A percentile compares a stretch with the other conserved stretches of the same genome.
Evolutionary conservation across 169 alveolate genomes (phyloP).

Genomic region (Cardiosporidium cionae): DNA sequence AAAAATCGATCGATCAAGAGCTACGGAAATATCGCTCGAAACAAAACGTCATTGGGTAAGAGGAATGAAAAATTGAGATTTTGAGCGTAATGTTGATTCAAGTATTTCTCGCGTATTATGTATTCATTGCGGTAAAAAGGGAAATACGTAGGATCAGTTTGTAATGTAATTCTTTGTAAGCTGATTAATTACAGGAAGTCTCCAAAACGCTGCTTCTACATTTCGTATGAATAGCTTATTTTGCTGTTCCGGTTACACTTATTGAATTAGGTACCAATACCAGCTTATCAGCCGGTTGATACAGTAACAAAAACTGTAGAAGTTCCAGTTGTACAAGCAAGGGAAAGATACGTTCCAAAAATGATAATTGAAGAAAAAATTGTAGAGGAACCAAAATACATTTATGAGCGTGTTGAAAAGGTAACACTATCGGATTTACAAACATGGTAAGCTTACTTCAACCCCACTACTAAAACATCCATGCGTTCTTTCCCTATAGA

Average conservation of each 20-base stretch:
- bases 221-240: no score
- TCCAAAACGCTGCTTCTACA: no score
- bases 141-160: no score
- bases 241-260: no score
- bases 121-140: no score
- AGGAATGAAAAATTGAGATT: neutral
- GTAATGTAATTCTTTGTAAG: no score
- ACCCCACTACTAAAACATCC: no score
- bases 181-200: no score
- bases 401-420: constrained; percentile 61
- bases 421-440: constrained; percentile 15
- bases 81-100: no score
- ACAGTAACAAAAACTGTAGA: constrained; percentile 53
- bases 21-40: constrained; percentile 42
- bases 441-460: no score
- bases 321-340: constrained; percentile 60
- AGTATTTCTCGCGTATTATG: no score
- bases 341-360: constrained; percentile 65
- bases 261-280: constrained; percentile 49
- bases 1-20: constrained; percentile 33
- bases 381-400: constrained; percentile 62
- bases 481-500: no score
- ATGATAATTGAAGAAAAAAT: constrained; percentile 59
- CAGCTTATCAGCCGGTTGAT: constrained; percentile 60
- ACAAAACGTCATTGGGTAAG: constrained; percentile 55